Percentiles rank a stretch among this genome's conserved stretches.
Evolutionary conservation across 2,329 filamentous ascomycete species (phyloP).

Genomic region (Fusarium phyllophilum): DNA sequence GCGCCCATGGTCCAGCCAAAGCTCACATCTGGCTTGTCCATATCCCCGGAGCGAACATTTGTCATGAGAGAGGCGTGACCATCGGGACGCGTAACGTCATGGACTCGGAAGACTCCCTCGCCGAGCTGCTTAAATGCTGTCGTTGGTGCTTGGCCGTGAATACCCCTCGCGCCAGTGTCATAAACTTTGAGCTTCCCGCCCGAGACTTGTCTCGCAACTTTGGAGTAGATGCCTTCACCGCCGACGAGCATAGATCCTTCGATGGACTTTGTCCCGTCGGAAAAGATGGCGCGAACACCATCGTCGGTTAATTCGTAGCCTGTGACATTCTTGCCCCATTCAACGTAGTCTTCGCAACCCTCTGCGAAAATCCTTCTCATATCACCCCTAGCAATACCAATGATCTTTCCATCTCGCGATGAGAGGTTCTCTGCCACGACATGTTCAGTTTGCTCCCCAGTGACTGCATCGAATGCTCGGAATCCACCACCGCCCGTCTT

Average conservation of each 20-base stretch:
- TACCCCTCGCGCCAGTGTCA: conserved; percentile 70
- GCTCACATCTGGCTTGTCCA: conserved; percentile 64
- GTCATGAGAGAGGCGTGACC: conserved; percentile 68
- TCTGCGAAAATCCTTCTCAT: conserved; percentile 69
- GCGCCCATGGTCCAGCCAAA: conserved; percentile 74
- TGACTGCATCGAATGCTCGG: conserved; percentile 61
- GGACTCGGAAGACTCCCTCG: conserved; percentile 69
- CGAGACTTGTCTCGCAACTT: conserved; percentile 68
- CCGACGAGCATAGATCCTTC: conserved; percentile 69
- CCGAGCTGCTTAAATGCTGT: conserved; percentile 69
- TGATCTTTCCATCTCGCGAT: conserved; percentile 66
- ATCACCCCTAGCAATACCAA: conserved; percentile 71
- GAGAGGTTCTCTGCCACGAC: conserved; percentile 49
- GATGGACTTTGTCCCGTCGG: conserved; percentile 66
- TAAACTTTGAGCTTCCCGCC: conserved; percentile 68
- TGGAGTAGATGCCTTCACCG: conserved; percentile 71
- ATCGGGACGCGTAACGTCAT: conserved; percentile 57
- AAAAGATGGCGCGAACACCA: conserved; percentile 67
- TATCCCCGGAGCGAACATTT: conserved; percentile 69
- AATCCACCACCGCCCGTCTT: conserved; percentile 69
- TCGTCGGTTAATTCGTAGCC: conserved; percentile 66
- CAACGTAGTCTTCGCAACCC: conserved; percentile 64
- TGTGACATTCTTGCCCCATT: conserved; percentile 65
- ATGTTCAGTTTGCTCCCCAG: conserved; percentile 56
- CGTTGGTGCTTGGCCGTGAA: conserved; percentile 72